Percentiles rank a stretch among this genome's conserved stretches.
Evolutionary conservation across 1,284 basidiomycete species (phyloP).

Genomic region (Ganoderma meredithae): DNA sequence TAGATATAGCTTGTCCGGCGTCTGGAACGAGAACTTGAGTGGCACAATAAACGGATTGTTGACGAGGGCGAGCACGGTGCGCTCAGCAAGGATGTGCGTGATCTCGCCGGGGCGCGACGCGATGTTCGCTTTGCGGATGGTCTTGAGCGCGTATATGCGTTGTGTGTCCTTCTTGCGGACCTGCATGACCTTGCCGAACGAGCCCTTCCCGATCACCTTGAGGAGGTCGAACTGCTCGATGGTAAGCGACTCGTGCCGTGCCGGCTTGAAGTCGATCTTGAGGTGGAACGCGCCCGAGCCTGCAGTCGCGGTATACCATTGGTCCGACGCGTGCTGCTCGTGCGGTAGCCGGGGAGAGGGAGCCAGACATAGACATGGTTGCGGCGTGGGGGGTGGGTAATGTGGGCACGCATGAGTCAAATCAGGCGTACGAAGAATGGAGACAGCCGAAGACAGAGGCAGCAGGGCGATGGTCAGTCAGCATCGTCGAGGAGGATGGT

Average conservation of each 20-base stretch:
- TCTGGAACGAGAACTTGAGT: conserved; percentile 99
- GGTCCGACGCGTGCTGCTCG: conserved; percentile 70
- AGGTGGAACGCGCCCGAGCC: conserved; percentile 95
- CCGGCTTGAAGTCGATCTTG: conserved; percentile 93
- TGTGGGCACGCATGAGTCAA: background rate
- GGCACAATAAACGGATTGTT: conserved; percentile 99
- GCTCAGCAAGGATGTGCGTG: conserved; percentile 97
- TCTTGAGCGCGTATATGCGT: conserved; percentile 98
- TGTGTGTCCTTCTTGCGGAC: conserved; percentile 98
- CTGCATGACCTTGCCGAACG: conserved; percentile 99
- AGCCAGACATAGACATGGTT: background rate
- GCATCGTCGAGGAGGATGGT: conserved; percentile 21
- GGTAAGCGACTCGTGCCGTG: conserved; percentile 82
- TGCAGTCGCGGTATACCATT: conserved; percentile 90
- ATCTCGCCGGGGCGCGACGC: conserved; percentile 96
- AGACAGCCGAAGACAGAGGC: conserved; percentile 16
- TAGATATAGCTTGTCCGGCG: conserved; percentile 96
- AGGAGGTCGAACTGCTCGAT: conserved; percentile 98
- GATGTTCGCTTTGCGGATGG: conserved; percentile 98
- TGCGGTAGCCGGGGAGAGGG: background rate
- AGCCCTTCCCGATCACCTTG: conserved; percentile 98
- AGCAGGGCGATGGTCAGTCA: conserved; percentile 11
- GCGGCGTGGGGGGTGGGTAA: background rate
- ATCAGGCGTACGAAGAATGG: background rate
- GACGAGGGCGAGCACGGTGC: conserved; percentile 95